These are phyloP conservation scores for Termitomyces sp. DNA, from an alignment of 768 basidiomycete species.

Conservation along the genomic window DNA sequence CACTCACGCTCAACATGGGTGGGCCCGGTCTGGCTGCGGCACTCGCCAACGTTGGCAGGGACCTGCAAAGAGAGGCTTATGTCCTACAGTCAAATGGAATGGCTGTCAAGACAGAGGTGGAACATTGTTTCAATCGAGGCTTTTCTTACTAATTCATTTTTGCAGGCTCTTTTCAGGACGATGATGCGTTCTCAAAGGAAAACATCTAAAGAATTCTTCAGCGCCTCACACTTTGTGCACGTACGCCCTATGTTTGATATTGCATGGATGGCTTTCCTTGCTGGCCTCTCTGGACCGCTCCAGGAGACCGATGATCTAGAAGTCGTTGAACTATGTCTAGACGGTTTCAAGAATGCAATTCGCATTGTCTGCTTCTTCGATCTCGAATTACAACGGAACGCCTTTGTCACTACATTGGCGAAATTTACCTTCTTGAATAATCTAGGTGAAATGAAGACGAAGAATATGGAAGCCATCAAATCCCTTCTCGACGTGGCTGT, in stretches of 20 bases:
- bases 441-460: constrained; percentile 96
- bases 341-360: constrained; percentile 97
- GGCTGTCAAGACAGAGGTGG: constrained; percentile 92
- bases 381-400: constrained; percentile 95
- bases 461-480: constrained; percentile 99
- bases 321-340: constrained; percentile 84
- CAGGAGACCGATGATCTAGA: constrained; percentile 95
- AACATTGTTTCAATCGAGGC: constrained; percentile 6
- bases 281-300: constrained; percentile 88
- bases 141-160: not conserved
- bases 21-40: constrained; percentile 77
- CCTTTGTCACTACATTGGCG: constrained; percentile 91
- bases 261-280: constrained; percentile 97
- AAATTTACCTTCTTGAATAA: constrained; percentile 99
- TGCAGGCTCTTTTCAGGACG: constrained; percentile 83
- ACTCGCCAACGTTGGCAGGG: constrained; percentile 85
- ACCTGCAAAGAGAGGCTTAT: constrained; percentile 94
- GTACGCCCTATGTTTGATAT: constrained; percentile 99
- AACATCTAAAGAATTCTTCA: constrained; percentile 84
- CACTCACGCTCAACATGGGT: constrained; percentile 32
- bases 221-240: constrained; percentile 93
- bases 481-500: constrained; percentile 90
- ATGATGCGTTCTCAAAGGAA: constrained; percentile 91
- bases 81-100: constrained; percentile 94
- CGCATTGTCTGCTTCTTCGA: constrained; percentile 96